Conservation (phyloP, 371 early-diverging fungal genomes). For the Mortierella sp. region DNA sequence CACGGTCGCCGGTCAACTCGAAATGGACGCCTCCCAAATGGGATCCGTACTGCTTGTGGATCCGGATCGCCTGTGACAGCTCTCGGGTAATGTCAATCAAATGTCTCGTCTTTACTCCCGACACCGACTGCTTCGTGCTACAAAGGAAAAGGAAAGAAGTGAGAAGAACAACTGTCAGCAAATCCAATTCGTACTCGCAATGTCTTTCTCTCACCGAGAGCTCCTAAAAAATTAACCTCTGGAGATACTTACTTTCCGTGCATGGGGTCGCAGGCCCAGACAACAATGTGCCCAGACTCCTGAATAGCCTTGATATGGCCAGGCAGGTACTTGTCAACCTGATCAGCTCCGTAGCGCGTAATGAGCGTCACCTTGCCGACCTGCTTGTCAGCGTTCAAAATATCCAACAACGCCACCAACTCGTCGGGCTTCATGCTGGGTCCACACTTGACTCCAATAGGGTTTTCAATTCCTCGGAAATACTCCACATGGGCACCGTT, state of each 20-base stretch:
- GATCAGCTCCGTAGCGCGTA: conserved; percentile 92
- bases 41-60: conserved; percentile 82
- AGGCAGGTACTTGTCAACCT: conserved; percentile 86
- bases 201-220: background rate
- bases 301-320: conserved; percentile 92
- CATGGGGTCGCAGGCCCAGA: conserved; percentile 98
- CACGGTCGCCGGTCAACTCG: conserved; percentile 95
- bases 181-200: background rate
- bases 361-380: conserved; percentile 95
- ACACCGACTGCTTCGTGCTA: conserved; percentile 81
- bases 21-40: conserved; percentile 94
- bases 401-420: conserved; percentile 83
- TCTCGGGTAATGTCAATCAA: conserved; percentile 89
- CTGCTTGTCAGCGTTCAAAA: conserved; percentile 88
- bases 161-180: background rate
- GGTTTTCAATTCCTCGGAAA: conserved; percentile 94
- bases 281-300: conserved; percentile 86
- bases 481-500: conserved; percentile 97
- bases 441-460: conserved; percentile 97
- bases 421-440: conserved; percentile 91
- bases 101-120: conserved; percentile 92
- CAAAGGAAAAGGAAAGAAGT: too few species aligned
- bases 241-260: conserved; percentile 85
- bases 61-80: conserved; percentile 83
- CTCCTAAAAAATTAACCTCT: background rate